Conservation (phyloP, 352 stramenopile genomes). For the Globisporangium yorkense region DNA sequence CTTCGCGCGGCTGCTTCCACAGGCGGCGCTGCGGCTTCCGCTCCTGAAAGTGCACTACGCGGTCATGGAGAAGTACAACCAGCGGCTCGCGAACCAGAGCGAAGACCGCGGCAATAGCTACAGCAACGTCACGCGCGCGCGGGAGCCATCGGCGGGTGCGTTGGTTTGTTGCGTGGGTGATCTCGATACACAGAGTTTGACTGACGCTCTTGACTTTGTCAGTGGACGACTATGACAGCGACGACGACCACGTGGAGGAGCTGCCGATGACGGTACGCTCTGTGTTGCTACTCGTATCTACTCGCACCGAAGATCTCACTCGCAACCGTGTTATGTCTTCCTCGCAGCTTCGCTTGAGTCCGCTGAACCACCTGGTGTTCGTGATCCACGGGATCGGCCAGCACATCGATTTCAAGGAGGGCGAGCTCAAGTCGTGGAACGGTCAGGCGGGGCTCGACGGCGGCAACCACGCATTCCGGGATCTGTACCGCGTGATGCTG, state of each 20-base stretch:
- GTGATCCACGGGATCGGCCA: slow-evolving; percentile 85
- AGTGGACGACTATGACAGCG: slow-evolving; percentile 29
- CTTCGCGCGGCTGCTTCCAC: slow-evolving; percentile 69
- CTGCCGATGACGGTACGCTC: slow-evolving; percentile 58
- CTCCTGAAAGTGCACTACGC: slow-evolving; percentile 66
- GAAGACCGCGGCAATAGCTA: slow-evolving; percentile 61
- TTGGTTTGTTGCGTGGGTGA: slow-evolving; percentile 1
- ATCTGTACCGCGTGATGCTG: slow-evolving; percentile 70
- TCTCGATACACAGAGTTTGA: neutral
- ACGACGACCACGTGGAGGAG: slow-evolving; percentile 64
- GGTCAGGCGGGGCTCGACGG: slow-evolving; percentile 59
- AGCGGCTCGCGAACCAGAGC: slow-evolving; percentile 21
- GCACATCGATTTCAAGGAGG: slow-evolving; percentile 82
- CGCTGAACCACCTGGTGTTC: slow-evolving; percentile 83
- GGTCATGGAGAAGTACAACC: slow-evolving; percentile 25
- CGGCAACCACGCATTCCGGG: slow-evolving; percentile 75
- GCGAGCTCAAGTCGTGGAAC: slow-evolving; percentile 79
- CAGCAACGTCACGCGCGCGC: slow-evolving; percentile 28
- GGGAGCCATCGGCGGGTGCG: slow-evolving; percentile 27
- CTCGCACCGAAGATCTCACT: neutral
- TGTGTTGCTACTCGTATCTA: neutral
- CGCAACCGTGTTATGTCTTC: neutral
- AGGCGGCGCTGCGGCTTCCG: slow-evolving; percentile 50
- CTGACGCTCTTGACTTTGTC: neutral
- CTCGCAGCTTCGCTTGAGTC: slow-evolving; percentile 52